These are phyloP conservation scores for Kurtzmaniella quercitrusa DNA, from an alignment of 1,139 yeast genomes.

Conservation along the genomic window DNA sequence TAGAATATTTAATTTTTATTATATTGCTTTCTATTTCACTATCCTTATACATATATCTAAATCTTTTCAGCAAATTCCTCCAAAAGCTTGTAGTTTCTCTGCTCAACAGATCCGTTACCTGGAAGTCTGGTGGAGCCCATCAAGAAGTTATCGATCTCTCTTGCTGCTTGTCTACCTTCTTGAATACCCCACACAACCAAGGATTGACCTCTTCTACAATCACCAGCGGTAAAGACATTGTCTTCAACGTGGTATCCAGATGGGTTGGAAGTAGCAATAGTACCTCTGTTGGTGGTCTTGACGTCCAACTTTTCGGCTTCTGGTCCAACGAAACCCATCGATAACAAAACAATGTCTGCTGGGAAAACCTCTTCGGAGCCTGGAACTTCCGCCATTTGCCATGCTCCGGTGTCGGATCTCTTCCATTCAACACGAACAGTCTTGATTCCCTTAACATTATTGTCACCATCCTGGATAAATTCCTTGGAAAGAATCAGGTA, in stretches of 20 bases:
- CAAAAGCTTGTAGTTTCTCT: constrained; percentile 69
- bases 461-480: constrained; percentile 90
- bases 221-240: constrained; percentile 93
- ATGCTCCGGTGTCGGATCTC: constrained; percentile 90
- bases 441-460: constrained; percentile 89
- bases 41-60: constrained; percentile 14
- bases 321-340: constrained; percentile 98
- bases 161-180: constrained; percentile 98
- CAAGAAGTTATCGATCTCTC: constrained; percentile 80
- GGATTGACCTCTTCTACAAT: constrained; percentile 98
- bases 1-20: neutral
- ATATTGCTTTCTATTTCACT: neutral
- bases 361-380: constrained; percentile 92
- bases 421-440: constrained; percentile 98
- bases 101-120: constrained; percentile 89
- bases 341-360: constrained; percentile 88
- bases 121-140: constrained; percentile 83
- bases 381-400: constrained; percentile 99
- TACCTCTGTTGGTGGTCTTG: constrained; percentile 80
- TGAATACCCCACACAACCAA: constrained; percentile 99
- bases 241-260: constrained; percentile 69
- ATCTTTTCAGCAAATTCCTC: constrained; percentile 70
- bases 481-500: constrained; percentile 93
- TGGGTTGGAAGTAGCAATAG: constrained; percentile 65
- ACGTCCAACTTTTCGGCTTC: constrained; percentile 78